Evolutionary conservation across 2,329 filamentous ascomycete genomes (phyloP).

Genomic region (Stromatinia cepivora): DNA sequence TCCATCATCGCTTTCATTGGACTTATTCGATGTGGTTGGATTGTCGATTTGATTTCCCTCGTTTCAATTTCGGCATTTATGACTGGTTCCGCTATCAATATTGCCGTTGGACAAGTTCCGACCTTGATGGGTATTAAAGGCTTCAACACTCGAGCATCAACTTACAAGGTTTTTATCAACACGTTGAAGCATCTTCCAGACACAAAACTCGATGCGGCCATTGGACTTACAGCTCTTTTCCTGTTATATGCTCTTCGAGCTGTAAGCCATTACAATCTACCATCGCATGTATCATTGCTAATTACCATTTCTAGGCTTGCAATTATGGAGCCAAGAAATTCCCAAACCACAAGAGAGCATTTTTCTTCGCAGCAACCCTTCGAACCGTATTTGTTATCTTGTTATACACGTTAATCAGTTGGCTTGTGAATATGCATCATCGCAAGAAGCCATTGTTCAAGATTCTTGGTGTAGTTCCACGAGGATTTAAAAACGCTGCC

Average conservation of each 20-base stretch:
- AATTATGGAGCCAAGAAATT: constrained; percentile 65
- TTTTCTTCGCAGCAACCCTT: constrained; percentile 90
- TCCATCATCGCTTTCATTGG: constrained; percentile 77
- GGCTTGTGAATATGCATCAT: constrained; percentile 72
- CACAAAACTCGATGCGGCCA: constrained; percentile 74
- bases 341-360: constrained; percentile 68
- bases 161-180: constrained; percentile 83
- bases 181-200: constrained; percentile 69
- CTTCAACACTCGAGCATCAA: constrained; percentile 67
- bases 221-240: constrained; percentile 79
- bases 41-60: constrained; percentile 90
- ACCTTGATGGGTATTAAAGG: constrained; percentile 76
- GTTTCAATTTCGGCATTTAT: constrained; percentile 93
- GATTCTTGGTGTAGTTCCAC: constrained; percentile 74
- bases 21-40: constrained; percentile 77
- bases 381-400: constrained; percentile 89
- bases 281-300: not conserved
- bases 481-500: constrained; percentile 79
- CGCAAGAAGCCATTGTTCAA: constrained; percentile 65
- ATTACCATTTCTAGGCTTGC: constrained; percentile 47
- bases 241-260: constrained; percentile 76
- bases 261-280: not conserved
- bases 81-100: constrained; percentile 92
- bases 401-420: constrained; percentile 89
- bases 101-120: constrained; percentile 80